Base-by-base conservation (phyloP, 495 filamentous ascomycete species). In the Mytilinidion resinicola region DNA sequence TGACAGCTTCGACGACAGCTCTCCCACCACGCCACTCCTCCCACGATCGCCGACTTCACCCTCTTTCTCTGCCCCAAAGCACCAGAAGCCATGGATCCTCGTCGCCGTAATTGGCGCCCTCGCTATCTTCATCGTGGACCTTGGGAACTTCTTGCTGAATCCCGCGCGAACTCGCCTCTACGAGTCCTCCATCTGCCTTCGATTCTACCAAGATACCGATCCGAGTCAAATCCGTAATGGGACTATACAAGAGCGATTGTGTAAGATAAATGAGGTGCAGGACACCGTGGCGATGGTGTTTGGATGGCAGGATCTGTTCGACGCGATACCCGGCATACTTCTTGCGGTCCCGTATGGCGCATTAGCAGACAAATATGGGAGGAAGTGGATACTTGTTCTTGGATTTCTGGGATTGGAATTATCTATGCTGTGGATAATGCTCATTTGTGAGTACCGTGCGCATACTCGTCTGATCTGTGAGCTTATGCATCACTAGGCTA, bases 251-350 rank as follows among this genome's bases (percentile, higher is more conserved):
- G 64, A 67, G 53, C 19, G 34, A 39, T 48, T 60, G 48, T 67
- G 64, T 41, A 67, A 67, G 50, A 41, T 53, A 11, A 49, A 63
- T 49, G 36, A 33, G 21, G 43, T 67, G 19, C 64, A 67, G 30
- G 36, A 63, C 38, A 61, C 56, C 48, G 34, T 63, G 53, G 60
- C 64, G 0, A 57, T 55, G 39, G 50, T 67, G 4, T 57, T 63
- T 25, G 56, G 64, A 9, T 66, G 60, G 64, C 60, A 63, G 56
- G 60, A 56, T 9, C 38, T 56, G 47, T 67, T 56, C 41, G 64
- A 67, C 33, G 20, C 51, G n/a, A 61, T 67, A 9, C 64, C 60
- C 3, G 50, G 56, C n/a, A 60, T 67, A 19, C 44, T 67, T 34
- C 43, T 67, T 15, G 56, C 60, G 3, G 51, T 67, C 19, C 64